Percentiles rank a stretch among this genome's conserved stretches.
Conservation (phyloP, 306 rosid genomes). For the Dalbergia oliveri region DNA sequence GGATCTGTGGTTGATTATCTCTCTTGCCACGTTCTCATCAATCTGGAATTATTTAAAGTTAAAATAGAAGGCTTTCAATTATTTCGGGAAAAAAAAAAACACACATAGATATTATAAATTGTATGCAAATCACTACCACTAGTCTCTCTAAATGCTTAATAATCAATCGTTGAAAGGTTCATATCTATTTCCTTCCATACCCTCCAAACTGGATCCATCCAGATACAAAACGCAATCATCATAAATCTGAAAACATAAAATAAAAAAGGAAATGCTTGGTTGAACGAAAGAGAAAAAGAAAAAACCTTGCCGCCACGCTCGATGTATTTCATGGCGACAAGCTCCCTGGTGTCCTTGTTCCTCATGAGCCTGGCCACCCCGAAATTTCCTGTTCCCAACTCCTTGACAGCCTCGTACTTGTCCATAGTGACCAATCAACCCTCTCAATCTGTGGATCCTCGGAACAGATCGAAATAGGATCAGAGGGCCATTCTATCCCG, state of each 20-base stretch:
- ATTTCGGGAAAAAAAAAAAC: not conserved
- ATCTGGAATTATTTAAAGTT: constrained; percentile 49
- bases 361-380: constrained; percentile 77
- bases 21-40: constrained; percentile 79
- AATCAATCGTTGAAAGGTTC: not conserved
- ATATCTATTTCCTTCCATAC: not conserved
- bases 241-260: not conserved
- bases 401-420: constrained; percentile 67
- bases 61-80: not conserved
- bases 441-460: not conserved
- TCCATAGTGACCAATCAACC: constrained; percentile 52
- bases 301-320: constrained; percentile 71
- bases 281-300: not conserved
- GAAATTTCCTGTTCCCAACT: constrained; percentile 72
- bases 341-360: constrained; percentile 71
- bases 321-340: constrained; percentile 80
- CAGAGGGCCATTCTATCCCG: constrained; percentile 27
- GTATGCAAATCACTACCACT: not conserved
- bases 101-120: not conserved
- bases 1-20: constrained; percentile 74
- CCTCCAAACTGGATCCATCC: not conserved
- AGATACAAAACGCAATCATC: not conserved
- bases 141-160: not conserved
- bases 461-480: constrained; percentile 14
- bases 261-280: not conserved